A percentile compares a stretch with the other conserved stretches of the same genome.
Conservation (phyloP, 2,329 filamentous ascomycete species). For the Cercospora canescens region DNA sequence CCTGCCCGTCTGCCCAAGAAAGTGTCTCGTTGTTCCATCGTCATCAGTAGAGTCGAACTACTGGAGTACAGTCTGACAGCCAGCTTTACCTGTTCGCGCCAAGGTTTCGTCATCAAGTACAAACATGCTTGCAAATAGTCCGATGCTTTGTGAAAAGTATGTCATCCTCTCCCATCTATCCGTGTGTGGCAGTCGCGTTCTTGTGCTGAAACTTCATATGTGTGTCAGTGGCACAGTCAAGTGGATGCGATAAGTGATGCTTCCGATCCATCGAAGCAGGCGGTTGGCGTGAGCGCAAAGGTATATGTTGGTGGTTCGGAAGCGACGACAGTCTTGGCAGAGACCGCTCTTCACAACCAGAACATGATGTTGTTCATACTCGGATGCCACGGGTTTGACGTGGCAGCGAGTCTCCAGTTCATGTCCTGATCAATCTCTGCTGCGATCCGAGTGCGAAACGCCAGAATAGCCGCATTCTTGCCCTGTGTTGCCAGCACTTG, state of each 20-base stretch:
- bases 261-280: not conserved
- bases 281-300: not conserved
- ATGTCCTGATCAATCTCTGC: not conserved
- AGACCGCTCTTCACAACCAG: constrained; percentile 22
- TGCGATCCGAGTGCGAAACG: not conserved
- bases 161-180: not conserved
- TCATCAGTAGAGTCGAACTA: not conserved
- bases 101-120: not conserved
- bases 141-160: not conserved
- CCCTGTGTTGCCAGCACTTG: not conserved
- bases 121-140: not conserved
- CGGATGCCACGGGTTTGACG: constrained; percentile 31
- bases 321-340: not conserved
- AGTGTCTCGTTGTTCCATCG: not conserved
- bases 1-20: too few relatives aligned
- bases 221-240: not conserved
- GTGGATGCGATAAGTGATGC: not conserved
- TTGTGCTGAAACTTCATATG: not conserved
- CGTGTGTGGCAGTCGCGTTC: not conserved
- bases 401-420: not conserved
- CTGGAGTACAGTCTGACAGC: not conserved
- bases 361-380: constrained; percentile 34
- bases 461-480: not conserved
- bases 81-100: not conserved
- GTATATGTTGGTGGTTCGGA: not conserved